These are phyloP conservation scores for Trichoderma polysporum DNA, from an alignment of 2,329 filamentous ascomycete genomes.

Conservation along the genomic window DNA sequence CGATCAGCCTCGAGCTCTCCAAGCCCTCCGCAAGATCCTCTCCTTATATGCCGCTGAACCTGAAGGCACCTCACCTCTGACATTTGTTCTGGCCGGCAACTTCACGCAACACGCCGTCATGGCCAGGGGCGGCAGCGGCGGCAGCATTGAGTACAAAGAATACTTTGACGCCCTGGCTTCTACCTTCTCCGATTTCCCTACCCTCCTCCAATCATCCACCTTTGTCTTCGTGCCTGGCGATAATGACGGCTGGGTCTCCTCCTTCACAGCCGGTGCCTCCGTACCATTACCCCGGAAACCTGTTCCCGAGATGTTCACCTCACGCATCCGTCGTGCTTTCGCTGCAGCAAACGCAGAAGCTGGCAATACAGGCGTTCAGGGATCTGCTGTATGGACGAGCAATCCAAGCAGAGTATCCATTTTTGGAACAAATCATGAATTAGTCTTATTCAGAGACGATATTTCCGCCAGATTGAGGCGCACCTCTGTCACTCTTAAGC, in stretches of 20 bases:
- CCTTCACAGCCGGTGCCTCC: conserved; percentile 75
- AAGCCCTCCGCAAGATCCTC: conserved; percentile 78
- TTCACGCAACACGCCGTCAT: conserved; percentile 69
- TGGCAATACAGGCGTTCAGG: conserved; percentile 42
- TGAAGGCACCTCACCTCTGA: conserved; percentile 66
- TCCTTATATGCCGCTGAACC: conserved; percentile 67
- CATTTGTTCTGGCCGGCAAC: conserved; percentile 82
- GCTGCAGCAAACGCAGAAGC: conserved; percentile 72
- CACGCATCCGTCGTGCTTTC: conserved; percentile 77
- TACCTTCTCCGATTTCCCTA: conserved; percentile 78
- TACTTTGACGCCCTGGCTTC: conserved; percentile 86
- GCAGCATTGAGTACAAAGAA: conserved; percentile 95
- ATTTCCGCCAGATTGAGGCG: conserved; percentile 76
- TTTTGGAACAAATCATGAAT: conserved; percentile 85
- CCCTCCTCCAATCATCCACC: conserved; percentile 72
- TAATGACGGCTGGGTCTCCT: conserved; percentile 94
- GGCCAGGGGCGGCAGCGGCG: conserved; percentile 67
- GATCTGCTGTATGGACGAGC: conserved; percentile 77
- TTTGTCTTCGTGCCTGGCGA: conserved; percentile 95
- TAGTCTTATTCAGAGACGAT: conserved; percentile 86
- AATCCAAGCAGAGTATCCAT: conserved; percentile 81
- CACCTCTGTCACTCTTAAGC: conserved; percentile 69
- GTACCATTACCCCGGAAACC: conserved; percentile 66
- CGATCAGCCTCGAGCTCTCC: conserved; percentile 76
- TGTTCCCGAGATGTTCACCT: conserved; percentile 88